These are phyloP conservation scores for Candida hispaniensis DNA, from an alignment of 805 yeast species.

Conservation along the genomic window DNA sequence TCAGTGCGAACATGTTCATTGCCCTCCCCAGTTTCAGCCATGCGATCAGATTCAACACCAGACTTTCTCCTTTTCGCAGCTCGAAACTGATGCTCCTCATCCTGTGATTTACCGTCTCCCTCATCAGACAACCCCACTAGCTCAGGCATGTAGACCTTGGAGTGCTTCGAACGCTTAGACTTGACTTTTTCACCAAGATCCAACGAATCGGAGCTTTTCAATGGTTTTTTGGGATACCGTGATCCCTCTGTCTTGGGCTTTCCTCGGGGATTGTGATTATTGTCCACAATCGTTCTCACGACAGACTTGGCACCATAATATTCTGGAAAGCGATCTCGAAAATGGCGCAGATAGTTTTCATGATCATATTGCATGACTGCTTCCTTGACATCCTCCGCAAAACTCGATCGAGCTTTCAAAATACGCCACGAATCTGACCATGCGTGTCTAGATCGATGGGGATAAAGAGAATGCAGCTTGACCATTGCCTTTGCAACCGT, in stretches of 20 bases:
- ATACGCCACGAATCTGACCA: slow-evolving; percentile 13
- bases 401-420: slow-evolving; percentile 3
- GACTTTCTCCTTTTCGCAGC: too few relatives aligned
- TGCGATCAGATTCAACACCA: too few relatives aligned
- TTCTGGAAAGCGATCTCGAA: slow-evolving; percentile 3
- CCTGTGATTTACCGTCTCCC: too few relatives aligned
- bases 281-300: slow-evolving; percentile 12
- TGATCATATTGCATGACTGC: slow-evolving; percentile 6
- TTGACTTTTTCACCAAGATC: too few relatives aligned
- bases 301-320: slow-evolving; percentile 13
- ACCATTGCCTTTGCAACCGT: slow-evolving; percentile 4
- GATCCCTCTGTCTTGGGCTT: slow-evolving; percentile 12
- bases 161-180: too few relatives aligned
- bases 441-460: slow-evolving; percentile 12
- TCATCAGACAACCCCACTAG: too few relatives aligned
- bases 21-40: too few relatives aligned
- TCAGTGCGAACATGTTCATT: too few relatives aligned
- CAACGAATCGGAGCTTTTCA: too few relatives aligned
- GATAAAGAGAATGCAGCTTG: slow-evolving; percentile 7
- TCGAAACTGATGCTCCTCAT: too few relatives aligned
- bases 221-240: slow-evolving; percentile 10
- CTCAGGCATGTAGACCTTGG: too few relatives aligned
- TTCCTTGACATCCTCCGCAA: neutral
- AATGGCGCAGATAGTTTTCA: slow-evolving; percentile 4
- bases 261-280: slow-evolving; percentile 12